Evolutionary conservation across 2,329 filamentous ascomycete genomes (phyloP).

Genomic region (Nemania abortiva): DNA sequence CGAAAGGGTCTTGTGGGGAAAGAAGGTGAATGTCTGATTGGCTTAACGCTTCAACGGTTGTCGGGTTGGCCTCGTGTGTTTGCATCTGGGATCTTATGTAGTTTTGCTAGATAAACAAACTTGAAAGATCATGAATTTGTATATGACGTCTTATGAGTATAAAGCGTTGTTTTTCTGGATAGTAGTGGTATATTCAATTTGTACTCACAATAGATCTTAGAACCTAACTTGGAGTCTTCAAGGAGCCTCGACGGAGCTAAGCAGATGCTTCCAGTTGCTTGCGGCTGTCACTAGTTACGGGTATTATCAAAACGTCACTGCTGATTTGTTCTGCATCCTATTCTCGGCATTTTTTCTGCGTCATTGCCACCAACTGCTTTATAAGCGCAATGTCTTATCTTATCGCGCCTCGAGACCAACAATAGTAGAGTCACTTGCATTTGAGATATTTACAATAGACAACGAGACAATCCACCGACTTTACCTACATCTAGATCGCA

Average conservation of each 20-base stretch:
- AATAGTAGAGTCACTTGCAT: slow-evolving; percentile 20
- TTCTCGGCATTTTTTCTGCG: slow-evolving; percentile 28
- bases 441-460: not conserved
- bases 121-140: not conserved
- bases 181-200: not conserved
- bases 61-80: no score
- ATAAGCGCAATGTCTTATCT: slow-evolving; percentile 40
- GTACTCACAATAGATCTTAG: no score
- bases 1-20: slow-evolving; percentile 26
- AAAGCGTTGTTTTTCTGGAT: not conserved
- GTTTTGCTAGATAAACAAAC: no score
- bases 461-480: not conserved
- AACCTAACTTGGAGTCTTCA: no score
- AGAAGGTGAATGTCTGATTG: slow-evolving; percentile 8
- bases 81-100: no score
- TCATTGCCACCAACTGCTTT: slow-evolving; percentile 41
- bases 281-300: slow-evolving; percentile 7
- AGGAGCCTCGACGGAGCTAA: not conserved
- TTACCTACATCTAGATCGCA: not conserved
- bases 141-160: not conserved
- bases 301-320: slow-evolving; percentile 17
- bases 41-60: not conserved
- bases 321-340: slow-evolving; percentile 22
- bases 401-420: slow-evolving; percentile 26
- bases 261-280: not conserved